A percentile compares a stretch with the other conserved stretches of the same genome.
These are phyloP conservation scores for Sutorius australiensis DNA, from an alignment of 768 basidiomycete genomes.

Conservation along the genomic window DNA sequence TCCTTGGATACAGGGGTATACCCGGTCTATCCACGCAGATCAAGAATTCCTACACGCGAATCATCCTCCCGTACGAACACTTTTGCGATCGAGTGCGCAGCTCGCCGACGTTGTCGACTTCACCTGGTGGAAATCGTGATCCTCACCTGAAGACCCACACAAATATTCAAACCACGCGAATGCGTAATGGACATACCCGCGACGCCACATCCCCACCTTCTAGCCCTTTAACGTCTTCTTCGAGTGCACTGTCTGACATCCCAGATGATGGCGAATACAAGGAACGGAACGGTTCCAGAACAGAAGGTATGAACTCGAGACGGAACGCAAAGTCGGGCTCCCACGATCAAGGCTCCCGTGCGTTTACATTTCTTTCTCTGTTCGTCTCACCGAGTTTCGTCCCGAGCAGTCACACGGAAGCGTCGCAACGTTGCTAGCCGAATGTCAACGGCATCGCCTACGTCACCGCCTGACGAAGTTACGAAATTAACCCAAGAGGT, in stretches of 20 bases:
- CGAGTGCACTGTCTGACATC: slow-evolving; percentile 75
- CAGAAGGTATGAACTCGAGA: slow-evolving; percentile 41
- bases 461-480: slow-evolving; percentile 33
- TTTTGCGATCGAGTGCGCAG: slow-evolving; percentile 76
- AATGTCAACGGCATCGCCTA: slow-evolving; percentile 20
- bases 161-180: slow-evolving; percentile 41
- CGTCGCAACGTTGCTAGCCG: slow-evolving; percentile 19
- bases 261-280: slow-evolving; percentile 71
- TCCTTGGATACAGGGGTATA: slow-evolving; percentile 78
- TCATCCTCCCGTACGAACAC: slow-evolving; percentile 95
- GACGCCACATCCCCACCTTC: slow-evolving; percentile 60
- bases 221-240: slow-evolving; percentile 73
- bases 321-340: slow-evolving; percentile 51
- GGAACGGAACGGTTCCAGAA: slow-evolving; percentile 45
- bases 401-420: slow-evolving; percentile 33
- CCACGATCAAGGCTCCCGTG: slow-evolving; percentile 47
- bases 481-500: slow-evolving; percentile 52
- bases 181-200: slow-evolving; percentile 37
- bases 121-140: slow-evolving; percentile 38
- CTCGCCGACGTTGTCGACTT: slow-evolving; percentile 47
- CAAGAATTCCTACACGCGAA: slow-evolving; percentile 83
- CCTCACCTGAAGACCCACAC: slow-evolving; percentile 54
- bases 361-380: slow-evolving; percentile 11
- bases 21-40: slow-evolving; percentile 83
- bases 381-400: slow-evolving; percentile 15